Percentiles rank a stretch among this genome's conserved stretches.
Conservation (phyloP, 257 asterid genomes). For the Solanum piurae region DNA sequence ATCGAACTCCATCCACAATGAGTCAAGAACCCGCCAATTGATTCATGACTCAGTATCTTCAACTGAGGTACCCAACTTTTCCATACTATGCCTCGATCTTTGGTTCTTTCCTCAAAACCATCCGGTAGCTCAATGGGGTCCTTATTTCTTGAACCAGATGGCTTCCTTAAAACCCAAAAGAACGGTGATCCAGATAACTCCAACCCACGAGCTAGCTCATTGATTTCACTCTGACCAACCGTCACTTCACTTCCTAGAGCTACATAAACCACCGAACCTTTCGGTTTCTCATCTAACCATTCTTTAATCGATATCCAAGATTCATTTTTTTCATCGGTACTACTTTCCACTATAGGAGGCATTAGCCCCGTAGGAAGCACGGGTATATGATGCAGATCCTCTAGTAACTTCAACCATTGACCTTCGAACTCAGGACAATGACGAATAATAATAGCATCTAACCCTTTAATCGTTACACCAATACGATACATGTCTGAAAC, state of each 20-base stretch:
- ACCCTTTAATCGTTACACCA: neutral
- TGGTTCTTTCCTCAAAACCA: slow-evolving; percentile 38
- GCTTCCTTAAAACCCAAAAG: slow-evolving; percentile 55
- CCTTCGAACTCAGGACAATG: neutral
- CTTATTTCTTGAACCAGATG: slow-evolving; percentile 8
- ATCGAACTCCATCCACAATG: slow-evolving; percentile 90
- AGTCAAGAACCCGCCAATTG: slow-evolving; percentile 58
- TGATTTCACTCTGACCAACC: slow-evolving; percentile 12
- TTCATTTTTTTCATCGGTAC: neutral
- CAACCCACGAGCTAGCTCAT: slow-evolving; percentile 34
- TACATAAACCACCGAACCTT: slow-evolving; percentile 18
- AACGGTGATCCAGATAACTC: slow-evolving; percentile 43
- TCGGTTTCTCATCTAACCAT: slow-evolving; percentile 16
- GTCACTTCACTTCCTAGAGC: slow-evolving; percentile 38
- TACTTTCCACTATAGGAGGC: slow-evolving; percentile 16
- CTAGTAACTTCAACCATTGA: neutral
- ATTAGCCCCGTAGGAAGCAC: slow-evolving; percentile 3
- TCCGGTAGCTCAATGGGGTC: slow-evolving; percentile 30
- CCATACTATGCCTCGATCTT: slow-evolving; percentile 18
- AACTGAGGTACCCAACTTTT: slow-evolving; percentile 71
- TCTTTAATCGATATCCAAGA: slow-evolving; percentile 13
- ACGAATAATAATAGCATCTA: neutral
- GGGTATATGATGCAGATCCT: neutral
- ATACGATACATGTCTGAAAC: neutral
- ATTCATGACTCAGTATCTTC: slow-evolving; percentile 43